Evolutionary conservation across 352 stramenopile species (phyloP), one percentile per base, ranked within the genome.

Genomic region (Globisporangium nunn): DNA sequence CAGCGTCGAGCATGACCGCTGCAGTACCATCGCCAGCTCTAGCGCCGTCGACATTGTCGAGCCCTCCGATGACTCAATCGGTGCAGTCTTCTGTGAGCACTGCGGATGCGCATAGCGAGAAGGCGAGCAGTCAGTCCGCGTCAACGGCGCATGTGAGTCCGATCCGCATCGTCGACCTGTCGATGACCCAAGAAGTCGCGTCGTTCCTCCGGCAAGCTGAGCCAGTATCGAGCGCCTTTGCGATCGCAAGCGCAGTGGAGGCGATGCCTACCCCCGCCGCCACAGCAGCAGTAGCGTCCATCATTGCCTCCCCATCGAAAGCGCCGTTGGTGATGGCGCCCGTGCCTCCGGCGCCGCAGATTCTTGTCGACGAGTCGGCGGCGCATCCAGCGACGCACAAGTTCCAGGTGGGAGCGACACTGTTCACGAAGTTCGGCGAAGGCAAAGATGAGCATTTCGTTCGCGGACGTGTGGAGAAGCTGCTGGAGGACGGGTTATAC

Each of bases 371-470:
- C 4, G 11, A 8, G 14, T 10, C 43, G 5, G 10, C 44, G 11
- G 14, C 37, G 2, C 30, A 3, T 41, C 7, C 37, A 43, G 15
- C 33, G 28, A 2, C 6, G 29, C 50, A 73, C 29, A 65, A 75
- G 29, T 84, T 82, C 59, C 53, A 56, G 7, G 56, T 77, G 17
- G 75, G 64, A 0, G 54, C 64, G 2, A 59, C 70, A 37, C 30
- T 79, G 48, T 83, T 75, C 49, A 76, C 71, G 5, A 79, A 78
- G 53, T 70, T 85, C 14, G 62, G 61, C 23, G 56, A 72, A 18
- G 74, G 63, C 28, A 62, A 74, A 5, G 61, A 63, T 23, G 67
- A 62, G 53, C 70, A 72, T 35, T 86, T 76, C 59, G 66, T 77
- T 39, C 73, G 74, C 44, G 71, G 78, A 5, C 49, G 71, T 28